Conservation (phyloP, 345 rosid species). For the Barbarea vulgaris region DNA sequence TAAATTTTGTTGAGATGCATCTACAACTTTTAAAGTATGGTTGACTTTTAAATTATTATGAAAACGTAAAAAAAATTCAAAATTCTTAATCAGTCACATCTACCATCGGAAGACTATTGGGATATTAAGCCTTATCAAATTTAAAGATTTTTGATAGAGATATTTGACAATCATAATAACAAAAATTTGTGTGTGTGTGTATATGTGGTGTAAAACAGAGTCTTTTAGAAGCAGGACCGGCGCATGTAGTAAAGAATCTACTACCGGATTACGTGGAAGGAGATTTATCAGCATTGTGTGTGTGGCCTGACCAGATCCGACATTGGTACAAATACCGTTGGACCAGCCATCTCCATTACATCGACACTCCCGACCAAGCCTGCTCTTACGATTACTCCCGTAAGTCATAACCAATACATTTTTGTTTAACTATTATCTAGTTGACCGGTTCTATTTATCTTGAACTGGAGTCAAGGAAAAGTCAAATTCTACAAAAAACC, state of each 20-base stretch:
- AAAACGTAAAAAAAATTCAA: not conserved
- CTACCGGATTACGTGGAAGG: slow-evolving; percentile 82
- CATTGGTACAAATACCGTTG: slow-evolving; percentile 64
- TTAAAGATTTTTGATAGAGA: not conserved
- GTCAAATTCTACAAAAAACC: not conserved
- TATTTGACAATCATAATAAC: not conserved
- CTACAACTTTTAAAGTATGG: not conserved
- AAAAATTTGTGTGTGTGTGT: slow-evolving; percentile 8
- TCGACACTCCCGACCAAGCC: slow-evolving; percentile 85
- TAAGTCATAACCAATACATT: slow-evolving; percentile 41
- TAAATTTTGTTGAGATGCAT: not conserved
- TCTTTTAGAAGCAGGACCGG: slow-evolving; percentile 73
- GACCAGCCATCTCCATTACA: slow-evolving; percentile 81
- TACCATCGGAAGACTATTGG: not conserved
- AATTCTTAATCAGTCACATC: not conserved
- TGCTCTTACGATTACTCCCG: slow-evolving; percentile 85
- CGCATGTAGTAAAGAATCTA: slow-evolving; percentile 62
- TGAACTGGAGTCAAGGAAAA: slow-evolving; percentile 5
- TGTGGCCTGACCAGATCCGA: slow-evolving; percentile 85
- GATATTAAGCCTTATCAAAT: not conserved
- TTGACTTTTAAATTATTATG: not conserved
- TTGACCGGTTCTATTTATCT: not conserved
- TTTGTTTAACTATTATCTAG: not conserved
- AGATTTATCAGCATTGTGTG: slow-evolving; percentile 80
- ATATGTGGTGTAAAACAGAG: slow-evolving; percentile 39